Base-by-base conservation (phyloP, 2,329 filamentous ascomycete genomes). In the Neurospora sp. region DNA sequence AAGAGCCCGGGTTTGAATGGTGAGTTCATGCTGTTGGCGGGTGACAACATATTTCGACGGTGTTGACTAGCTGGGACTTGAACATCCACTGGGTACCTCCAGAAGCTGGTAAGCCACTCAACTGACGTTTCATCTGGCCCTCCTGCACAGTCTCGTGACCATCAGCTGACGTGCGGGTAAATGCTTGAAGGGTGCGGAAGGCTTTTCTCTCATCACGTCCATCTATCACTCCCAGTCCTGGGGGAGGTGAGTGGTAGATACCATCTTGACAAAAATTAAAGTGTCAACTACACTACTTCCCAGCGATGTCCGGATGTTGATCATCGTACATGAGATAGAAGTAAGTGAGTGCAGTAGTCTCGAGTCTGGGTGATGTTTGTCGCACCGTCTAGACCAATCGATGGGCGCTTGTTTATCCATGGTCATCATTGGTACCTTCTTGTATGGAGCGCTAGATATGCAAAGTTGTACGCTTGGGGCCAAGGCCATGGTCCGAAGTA, bases 121-220 rank as follows among this genome's bases (percentile, higher is more conserved):
- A 46, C 67, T 69, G 66, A 69, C 10, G 66, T 70, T 28, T 46
- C 67, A 70, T 57, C 38, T 62, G 39, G 12, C 23, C 46, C 15
- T 68, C 15, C 52, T 33, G 52, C 52, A 15, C 28, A 33, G 69
- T 74, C 73, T 72, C 73, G 73, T 74, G 73, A 74, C 70, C 37
- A 15, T 65, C 19, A 23, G 69, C 68, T 72, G 72, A 74, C 73
- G 73, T 74, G 68, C 71, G 72, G 70, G 62, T 71, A 70, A 72
- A 73, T 71, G 69, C 67, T 52, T 57, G 28, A 57, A 66, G 67
- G 19, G 43, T 43, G 43, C 28, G 36, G 36, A 33, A 46, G 52
- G 46, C 68, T 67, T 67, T 67, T 43, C 33, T 17, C 52, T 33
- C 52, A 36, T 62, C 28, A 33, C 28, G 23, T 36, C 23, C 52